Base-by-base conservation (phyloP, 1,139 yeast genomes). In the Pichia sp. region DNA sequence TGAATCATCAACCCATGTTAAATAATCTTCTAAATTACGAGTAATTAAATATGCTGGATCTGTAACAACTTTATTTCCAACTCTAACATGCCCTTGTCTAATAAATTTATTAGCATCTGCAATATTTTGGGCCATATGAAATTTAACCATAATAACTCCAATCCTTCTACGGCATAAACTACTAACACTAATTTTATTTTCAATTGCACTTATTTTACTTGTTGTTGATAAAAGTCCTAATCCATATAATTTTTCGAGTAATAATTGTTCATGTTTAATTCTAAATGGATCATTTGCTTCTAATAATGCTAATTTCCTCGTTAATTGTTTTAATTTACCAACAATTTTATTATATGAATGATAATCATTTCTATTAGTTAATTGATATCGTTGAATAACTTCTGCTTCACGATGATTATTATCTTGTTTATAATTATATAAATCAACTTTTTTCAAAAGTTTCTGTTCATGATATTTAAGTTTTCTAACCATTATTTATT, bases 351-450 rank as follows among this genome's bases (percentile, higher is more conserved):
- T 92, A 65, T 92, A 92, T 62, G 89, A 87, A 62, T 85, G 94
- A 64, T 94, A 94, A 64, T 94, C 99, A 63, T 89, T 96, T 61
- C 98, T 78, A 63, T 90, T 85, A 59, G 87, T 96, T 43, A 94
- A 76, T 63, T 90, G 96, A 65, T 90, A 94, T 43, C 87, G 85
- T 58, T 94, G 76, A 95, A 92, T 92, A 37, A 94, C 95, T 64
- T 87, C 94, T 30, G 95, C 82, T 59, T 92, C 98, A 53, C 98
- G 73, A 63, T 94, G 98, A 33, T 94, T 90, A 49, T 83, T 83
- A 64, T 92, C 98, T 61, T 89, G 95, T 65, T 92, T 92, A 96
- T 97, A 94, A 65, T 92, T 95, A 45, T 89, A 85, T 70, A 94
- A 87, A 64, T 92, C 97, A 49, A 92, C 97, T 67, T 92, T 94